Base-by-base conservation (phyloP, 441 rosid species). In the Aleurites moluccanus region DNA sequence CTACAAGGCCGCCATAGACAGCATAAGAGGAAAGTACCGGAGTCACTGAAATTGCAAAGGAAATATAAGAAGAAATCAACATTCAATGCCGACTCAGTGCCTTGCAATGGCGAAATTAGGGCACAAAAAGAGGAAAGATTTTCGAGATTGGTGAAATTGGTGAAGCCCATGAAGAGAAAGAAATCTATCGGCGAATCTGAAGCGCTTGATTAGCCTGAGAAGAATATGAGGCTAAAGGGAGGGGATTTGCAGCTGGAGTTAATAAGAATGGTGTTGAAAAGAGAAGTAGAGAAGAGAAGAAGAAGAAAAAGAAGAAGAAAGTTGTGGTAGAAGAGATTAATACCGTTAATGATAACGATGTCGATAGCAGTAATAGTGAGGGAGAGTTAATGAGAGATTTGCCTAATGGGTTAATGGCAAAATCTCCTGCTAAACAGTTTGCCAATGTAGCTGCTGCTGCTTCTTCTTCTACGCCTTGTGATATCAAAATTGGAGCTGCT, bases 371-470 rank as follows among this genome's bases (percentile, higher is more conserved):
- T 50, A 73, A 63, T 52, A 63, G 77, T 63, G 82, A 78, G 72
- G 89, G 70, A 44, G 99, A 93, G 79, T 80, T 93, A 65, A 93
- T 83, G 83, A 87, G 87, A 79, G 85, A 89, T 73, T 85, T 96
- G 82, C 99, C 99, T 59, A 87, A 96, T 84, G 99, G 98, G 20
- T 71, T 91, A 47, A 96, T 96, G 99, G 94, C 92, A 4, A 91
- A 93, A 67, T 91, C 98, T 52, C 88, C 91, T 10, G 80, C 82
- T 21, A 82, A 84, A 64, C 79, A 81, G 78, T 76, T 82, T 50
- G 83, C 86, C 76, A 85, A 91, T 85, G 91, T 75, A 52, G 88
- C 77, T 79, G 61, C 27, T 79, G 61, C 27, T 47, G 82, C 89
- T 83, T 85, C 79, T 80, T 77, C 78, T 30, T 30, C 74, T 45